A percentile compares a stretch with the other conserved stretches of the same genome.
These are phyloP conservation scores for Anthoceros angustus DNA, from an alignment of 225 moss, liverwort and hornwort genomes.

Conservation along the genomic window DNA sequence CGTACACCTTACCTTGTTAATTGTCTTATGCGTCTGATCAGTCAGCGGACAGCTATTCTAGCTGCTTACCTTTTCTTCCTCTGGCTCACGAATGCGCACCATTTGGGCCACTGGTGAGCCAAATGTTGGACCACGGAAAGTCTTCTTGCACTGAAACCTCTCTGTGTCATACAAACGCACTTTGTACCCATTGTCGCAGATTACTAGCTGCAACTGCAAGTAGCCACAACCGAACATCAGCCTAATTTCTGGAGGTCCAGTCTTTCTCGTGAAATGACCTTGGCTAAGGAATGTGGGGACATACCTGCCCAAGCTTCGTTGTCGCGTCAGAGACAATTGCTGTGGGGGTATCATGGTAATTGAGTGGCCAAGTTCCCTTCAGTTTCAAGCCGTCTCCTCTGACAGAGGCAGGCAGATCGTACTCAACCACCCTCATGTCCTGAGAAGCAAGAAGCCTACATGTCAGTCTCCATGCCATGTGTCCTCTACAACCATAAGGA, in stretches of 20 bases:
- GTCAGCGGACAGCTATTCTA: neutral
- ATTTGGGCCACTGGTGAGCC: conserved; percentile 17
- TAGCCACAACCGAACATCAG: neutral
- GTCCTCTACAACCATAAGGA: neutral
- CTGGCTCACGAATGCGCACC: neutral
- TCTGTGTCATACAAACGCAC: conserved; percentile 32
- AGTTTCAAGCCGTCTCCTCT: conserved; percentile 36
- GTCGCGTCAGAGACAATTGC: conserved; percentile 5
- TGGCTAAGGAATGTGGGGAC: neutral
- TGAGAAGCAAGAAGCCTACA: conserved; percentile 8
- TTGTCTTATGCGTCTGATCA: neutral
- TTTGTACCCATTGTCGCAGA: conserved; percentile 36
- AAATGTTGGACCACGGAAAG: conserved; percentile 35
- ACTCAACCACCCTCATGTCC: conserved; percentile 46
- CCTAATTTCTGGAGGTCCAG: neutral
- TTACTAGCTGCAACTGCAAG: conserved; percentile 33
- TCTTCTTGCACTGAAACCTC: conserved; percentile 27
- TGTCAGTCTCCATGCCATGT: neutral
- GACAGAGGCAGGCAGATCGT: conserved; percentile 32
- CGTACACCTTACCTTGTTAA: conserved; percentile 9
- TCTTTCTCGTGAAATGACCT: neutral
- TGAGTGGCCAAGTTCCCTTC: conserved; percentile 35
- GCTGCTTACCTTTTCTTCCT: neutral
- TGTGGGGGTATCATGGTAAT: conserved; percentile 17
- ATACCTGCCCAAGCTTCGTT: neutral